Base-by-base conservation (phyloP, 495 filamentous ascomycete genomes). In the Apodospora peruviana region DNA sequence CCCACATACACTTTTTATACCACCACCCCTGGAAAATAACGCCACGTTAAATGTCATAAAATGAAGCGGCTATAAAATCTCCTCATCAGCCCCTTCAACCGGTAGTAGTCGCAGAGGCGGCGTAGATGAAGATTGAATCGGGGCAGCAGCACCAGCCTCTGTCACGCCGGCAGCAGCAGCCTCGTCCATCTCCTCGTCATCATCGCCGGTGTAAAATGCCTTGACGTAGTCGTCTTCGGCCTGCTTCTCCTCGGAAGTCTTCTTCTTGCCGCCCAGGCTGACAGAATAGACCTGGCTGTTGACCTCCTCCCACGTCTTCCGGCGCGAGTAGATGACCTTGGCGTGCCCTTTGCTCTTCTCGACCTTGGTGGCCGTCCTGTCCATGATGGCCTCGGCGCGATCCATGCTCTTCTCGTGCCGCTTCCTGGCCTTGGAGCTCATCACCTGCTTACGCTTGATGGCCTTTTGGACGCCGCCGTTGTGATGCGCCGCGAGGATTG, bases 351-450 rank as follows among this genome's bases (percentile, higher is more conserved):
- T 70, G 66, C 85, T 90, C 59, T 81, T 81, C 45, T 79, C 70
- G 38, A 87, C 71, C 62, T 91, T 94, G 45, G 70, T 74, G 60
- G 84, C 80, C 44, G 80, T 73, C 59, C 83, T 83, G 57, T 89
- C 87, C 62, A 82, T 69, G 55, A 85, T 69, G 5, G 75, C 75
- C 55, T 86, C 86, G 27, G 87, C 90, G 49, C 81, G 77, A 59
- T 91, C 87, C 55, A 90, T 72, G 21, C 71, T 82, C 67, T 83
- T 86, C 58, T 88, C 80, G 24, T 86, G 78, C 40, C 89, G 72
- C 59, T 76, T 62, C 9, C 79, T 76, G 52, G 89, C 86, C 47
- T 81, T 80, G 55, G 77, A 73, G 45, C 81, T 83, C 50, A 86
- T 47, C 3, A 70, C 70, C 48, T 81, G 76, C 18, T 77, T 75